phyloP scores from a whole-genome alignment of 148 eudicot species.

The Heliamphora exappendiculata region DNA sequence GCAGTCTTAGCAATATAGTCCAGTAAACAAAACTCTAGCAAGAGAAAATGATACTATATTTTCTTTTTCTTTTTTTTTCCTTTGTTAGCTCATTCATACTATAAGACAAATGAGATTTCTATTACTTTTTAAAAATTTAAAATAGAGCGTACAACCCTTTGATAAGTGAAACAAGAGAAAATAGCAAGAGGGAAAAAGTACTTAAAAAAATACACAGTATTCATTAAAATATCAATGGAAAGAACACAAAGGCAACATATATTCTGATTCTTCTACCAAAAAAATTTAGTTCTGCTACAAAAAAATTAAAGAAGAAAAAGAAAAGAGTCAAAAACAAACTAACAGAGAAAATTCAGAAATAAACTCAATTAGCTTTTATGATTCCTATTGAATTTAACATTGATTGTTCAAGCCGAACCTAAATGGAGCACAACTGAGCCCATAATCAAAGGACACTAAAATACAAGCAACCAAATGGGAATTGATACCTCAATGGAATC shows the following conservation, averaged over 20 bases:
- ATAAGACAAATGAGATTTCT: no score
- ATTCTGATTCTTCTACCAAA: background rate
- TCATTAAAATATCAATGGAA: background rate
- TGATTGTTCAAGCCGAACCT: background rate
- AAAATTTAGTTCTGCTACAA: background rate
- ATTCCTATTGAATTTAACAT: background rate
- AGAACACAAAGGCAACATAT: background rate
- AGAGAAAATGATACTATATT: no score
- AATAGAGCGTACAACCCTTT: no score
- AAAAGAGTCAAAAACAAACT: background rate
- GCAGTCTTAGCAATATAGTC: no score
- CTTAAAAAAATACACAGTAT: background rate
- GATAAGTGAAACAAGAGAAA: background rate
- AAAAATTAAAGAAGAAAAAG: no score
- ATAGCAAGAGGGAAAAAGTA: background rate
- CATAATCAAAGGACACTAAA: background rate
- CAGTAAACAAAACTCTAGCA: no score
- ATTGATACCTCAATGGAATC: constrained; percentile 63
- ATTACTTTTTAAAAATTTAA: no score
- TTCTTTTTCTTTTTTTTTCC: no score
- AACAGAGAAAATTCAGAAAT: background rate
- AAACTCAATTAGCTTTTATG: background rate
- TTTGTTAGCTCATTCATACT: no score
- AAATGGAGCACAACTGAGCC: background rate
- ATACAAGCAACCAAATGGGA: background rate